Conservation (phyloP, 495 filamentous ascomycete genomes). For the Thermothielavioides terrestris region DNA sequence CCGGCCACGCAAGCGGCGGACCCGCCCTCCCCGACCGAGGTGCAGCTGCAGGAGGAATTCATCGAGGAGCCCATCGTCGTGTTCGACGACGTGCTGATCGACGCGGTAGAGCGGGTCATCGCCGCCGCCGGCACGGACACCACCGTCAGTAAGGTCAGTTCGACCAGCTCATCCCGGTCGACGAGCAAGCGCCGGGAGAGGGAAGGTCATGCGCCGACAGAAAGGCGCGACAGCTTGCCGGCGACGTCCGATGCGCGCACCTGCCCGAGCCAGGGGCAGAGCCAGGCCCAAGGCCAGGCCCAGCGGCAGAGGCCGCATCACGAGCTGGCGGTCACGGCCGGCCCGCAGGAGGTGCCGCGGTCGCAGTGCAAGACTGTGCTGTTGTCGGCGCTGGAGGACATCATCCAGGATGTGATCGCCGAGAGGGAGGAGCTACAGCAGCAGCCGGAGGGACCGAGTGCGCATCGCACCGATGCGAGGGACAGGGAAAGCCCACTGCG, state of each 20-base stretch:
- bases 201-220: conserved; percentile 15
- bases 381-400: conserved; percentile 37
- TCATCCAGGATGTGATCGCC: conserved; percentile 39
- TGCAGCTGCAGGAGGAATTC: conserved; percentile 48
- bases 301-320: neutral
- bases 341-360: conserved; percentile 32
- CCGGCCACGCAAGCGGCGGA: neutral
- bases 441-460: neutral
- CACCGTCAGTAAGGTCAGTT: conserved; percentile 32
- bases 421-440: conserved; percentile 11
- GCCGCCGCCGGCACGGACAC: conserved; percentile 29
- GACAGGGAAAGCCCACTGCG: conserved; percentile 34
- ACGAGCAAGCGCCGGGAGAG: conserved; percentile 29
- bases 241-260: too few species aligned
- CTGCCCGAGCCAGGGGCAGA: too few species aligned
- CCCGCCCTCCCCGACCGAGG: conserved; percentile 36
- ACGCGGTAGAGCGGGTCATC: conserved; percentile 70
- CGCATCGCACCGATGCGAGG: too few species aligned
- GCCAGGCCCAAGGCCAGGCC: too few species aligned
- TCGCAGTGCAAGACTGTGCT: conserved; percentile 41
- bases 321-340: neutral
- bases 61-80: conserved; percentile 66
- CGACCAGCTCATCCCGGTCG: conserved; percentile 33
- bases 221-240: conserved; percentile 31
- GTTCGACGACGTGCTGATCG: conserved; percentile 63